phyloP scores from a whole-genome alignment of 805 yeast genomes.

The Kazachstania africana region DNA sequence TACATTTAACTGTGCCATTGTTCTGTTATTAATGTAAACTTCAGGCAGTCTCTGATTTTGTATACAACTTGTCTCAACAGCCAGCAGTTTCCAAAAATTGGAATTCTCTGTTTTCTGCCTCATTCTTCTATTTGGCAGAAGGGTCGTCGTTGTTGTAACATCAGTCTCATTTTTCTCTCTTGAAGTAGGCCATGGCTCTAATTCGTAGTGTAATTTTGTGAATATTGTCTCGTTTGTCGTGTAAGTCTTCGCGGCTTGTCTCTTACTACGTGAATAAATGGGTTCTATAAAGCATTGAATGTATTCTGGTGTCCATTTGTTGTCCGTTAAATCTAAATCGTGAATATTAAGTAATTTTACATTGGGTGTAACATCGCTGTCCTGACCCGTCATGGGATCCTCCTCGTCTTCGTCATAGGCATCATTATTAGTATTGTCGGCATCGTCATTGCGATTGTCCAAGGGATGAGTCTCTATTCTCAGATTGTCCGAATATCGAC shows the following conservation, averaged over 20 bases:
- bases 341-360: too few species aligned
- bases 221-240: conserved; percentile 4
- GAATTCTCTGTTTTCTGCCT: conserved; percentile 20
- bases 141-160: neutral
- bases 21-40: conserved; percentile 20
- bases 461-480: too few species aligned
- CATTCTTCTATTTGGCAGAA: conserved; percentile 15
- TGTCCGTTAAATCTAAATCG: too few species aligned
- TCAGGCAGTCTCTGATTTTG: conserved; percentile 18
- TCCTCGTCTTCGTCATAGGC: too few species aligned
- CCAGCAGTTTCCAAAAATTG: conserved; percentile 20
- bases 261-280: conserved; percentile 11
- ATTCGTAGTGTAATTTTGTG: conserved; percentile 6
- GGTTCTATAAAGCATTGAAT: conserved; percentile 13
- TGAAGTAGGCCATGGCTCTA: conserved; percentile 20
- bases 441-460: too few species aligned
- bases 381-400: too few species aligned
- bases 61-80: conserved; percentile 19
- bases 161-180: neutral
- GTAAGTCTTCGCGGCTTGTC: neutral
- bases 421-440: too few species aligned
- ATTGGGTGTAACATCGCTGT: too few species aligned
- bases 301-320: conserved; percentile 2
- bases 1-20: conserved; percentile 12
- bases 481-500: too few species aligned